These are phyloP conservation scores for Chloris gayana DNA, from an alignment of 176 grass and related monocot species.

Conservation along the genomic window DNA sequence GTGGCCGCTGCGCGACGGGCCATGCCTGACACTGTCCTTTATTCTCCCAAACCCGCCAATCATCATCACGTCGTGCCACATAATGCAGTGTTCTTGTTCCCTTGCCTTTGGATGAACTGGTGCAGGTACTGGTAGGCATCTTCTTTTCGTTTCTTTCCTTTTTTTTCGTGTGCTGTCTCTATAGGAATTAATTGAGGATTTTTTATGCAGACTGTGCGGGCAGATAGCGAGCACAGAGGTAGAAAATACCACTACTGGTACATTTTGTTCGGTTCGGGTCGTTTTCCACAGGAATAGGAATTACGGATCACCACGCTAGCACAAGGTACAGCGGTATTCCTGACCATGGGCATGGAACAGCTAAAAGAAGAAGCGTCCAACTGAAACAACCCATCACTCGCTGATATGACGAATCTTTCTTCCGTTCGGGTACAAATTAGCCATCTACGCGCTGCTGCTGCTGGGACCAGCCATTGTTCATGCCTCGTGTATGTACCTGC, in stretches of 20 bases:
- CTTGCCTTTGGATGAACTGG: neutral
- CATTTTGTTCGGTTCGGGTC: neutral
- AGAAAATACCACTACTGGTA: neutral
- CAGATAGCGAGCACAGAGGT: neutral
- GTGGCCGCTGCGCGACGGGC: neutral
- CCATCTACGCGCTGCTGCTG: no score
- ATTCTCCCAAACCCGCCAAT: neutral
- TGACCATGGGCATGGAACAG: neutral
- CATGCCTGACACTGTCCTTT: constrained; percentile 8
- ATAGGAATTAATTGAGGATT: neutral
- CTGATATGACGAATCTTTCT: no score
- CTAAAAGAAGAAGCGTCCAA: neutral
- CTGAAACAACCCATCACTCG: no score
- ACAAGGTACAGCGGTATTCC: neutral
- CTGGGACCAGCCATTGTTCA: no score
- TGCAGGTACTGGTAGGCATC: neutral
- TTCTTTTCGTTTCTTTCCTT: neutral
- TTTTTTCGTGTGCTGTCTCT: neutral
- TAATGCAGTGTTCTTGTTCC: neutral
- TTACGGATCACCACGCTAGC: neutral
- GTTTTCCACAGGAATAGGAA: constrained; percentile 9
- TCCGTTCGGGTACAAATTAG: no score
- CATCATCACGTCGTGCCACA: neutral
- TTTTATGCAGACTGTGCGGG: neutral
- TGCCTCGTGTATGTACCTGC: neutral